phyloP scores from a whole-genome alignment of 2,329 filamentous ascomycete genomes.

The Plenodomus biglobosus region DNA sequence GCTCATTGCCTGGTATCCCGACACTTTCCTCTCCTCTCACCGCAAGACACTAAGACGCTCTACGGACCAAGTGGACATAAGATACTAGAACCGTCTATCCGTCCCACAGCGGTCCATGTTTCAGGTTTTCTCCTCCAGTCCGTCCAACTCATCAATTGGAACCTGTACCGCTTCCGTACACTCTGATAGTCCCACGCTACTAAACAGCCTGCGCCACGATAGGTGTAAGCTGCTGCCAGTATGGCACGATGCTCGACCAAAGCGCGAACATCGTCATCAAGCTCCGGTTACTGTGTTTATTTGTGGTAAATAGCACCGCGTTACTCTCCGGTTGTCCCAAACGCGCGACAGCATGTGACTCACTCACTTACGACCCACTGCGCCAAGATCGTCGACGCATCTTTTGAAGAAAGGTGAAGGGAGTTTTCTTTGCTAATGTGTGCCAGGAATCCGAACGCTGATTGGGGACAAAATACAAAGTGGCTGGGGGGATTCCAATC shows the following conservation, averaged over 20 bases:
- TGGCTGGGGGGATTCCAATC: conserved; percentile 19
- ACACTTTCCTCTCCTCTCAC: conserved; percentile 14
- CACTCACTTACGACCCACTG: conserved; percentile 14
- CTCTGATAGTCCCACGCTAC: background rate
- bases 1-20: background rate
- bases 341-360: conserved; percentile 16
- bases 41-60: conserved; percentile 20
- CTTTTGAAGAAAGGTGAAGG: too few species aligned
- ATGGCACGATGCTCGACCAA: conserved; percentile 6
- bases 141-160: conserved; percentile 20
- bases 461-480: conserved; percentile 14
- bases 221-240: conserved; percentile 1
- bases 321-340: conserved; percentile 2
- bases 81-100: background rate
- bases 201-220: background rate
- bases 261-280: conserved; percentile 24
- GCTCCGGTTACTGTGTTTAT: conserved; percentile 11
- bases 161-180: conserved; percentile 24
- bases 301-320: conserved; percentile 10
- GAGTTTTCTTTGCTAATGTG: conserved; percentile 13
- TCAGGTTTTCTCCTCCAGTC: background rate
- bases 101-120: conserved; percentile 17
- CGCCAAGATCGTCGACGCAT: conserved; percentile 21
- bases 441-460: conserved; percentile 22
- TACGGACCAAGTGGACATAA: background rate